These are phyloP conservation scores for Mucor sp. DNA, from an alignment of 371 early-diverging fungal species.

Conservation along the genomic window DNA sequence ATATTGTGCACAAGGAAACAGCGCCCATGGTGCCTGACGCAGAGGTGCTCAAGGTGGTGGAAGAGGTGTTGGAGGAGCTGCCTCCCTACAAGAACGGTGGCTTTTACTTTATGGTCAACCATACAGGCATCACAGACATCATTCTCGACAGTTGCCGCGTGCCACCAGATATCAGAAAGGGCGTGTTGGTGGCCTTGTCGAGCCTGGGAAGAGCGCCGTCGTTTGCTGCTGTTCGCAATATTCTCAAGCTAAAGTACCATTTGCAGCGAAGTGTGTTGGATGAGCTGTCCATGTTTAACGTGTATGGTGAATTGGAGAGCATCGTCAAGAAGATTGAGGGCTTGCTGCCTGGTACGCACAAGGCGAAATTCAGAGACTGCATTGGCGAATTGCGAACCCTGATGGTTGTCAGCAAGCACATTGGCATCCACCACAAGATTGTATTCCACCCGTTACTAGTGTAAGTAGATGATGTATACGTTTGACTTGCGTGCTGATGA, in stretches of 20 bases:
- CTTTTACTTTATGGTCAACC: slow-evolving; percentile 61
- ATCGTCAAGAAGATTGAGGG: slow-evolving; percentile 58
- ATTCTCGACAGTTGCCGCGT: slow-evolving; percentile 68
- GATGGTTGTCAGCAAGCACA: slow-evolving; percentile 45
- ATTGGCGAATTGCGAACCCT: slow-evolving; percentile 55
- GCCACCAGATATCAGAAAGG: slow-evolving; percentile 57
- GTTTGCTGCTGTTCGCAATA: slow-evolving; percentile 65
- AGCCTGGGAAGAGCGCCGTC: slow-evolving; percentile 61
- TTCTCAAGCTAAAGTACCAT: slow-evolving; percentile 61
- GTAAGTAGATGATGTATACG: slow-evolving; percentile 36
- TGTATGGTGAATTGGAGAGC: slow-evolving; percentile 57
- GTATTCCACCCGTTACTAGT: slow-evolving; percentile 70
- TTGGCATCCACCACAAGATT: slow-evolving; percentile 70
- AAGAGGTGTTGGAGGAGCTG: slow-evolving; percentile 81
- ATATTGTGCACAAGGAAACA: slow-evolving; percentile 76
- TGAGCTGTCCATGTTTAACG: slow-evolving; percentile 66
- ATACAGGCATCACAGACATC: slow-evolving; percentile 61
- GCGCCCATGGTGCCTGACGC: slow-evolving; percentile 84
- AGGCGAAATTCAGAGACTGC: slow-evolving; percentile 48
- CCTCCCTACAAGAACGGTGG: slow-evolving; percentile 67
- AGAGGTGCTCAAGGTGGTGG: slow-evolving; percentile 85
- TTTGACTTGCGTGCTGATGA: background rate
- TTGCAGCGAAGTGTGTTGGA: slow-evolving; percentile 65
- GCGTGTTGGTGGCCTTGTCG: slow-evolving; percentile 58
- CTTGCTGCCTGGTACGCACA: slow-evolving; percentile 57